phyloP scores from a whole-genome alignment of 805 yeast genomes.

The Suhomyces pyralidae region DNA sequence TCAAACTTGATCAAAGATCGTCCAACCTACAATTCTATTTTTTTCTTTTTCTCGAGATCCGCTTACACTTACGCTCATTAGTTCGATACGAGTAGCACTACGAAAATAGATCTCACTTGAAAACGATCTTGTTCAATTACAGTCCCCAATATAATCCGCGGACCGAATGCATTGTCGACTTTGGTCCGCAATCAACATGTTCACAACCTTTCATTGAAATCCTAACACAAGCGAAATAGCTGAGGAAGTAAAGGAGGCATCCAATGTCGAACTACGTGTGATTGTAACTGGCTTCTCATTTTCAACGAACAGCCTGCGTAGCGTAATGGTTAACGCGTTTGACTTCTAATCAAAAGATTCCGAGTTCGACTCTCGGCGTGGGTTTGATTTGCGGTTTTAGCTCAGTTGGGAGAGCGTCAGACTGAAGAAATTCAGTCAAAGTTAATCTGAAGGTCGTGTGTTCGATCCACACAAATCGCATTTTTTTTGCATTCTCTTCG shows the following conservation, averaged over 20 bases:
- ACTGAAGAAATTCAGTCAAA: conserved; percentile 31
- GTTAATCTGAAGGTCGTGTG: conserved; percentile 80
- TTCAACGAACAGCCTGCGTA: conserved; percentile 13
- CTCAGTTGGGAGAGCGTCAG: conserved; percentile 40
- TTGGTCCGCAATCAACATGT: not conserved
- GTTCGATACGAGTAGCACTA: not conserved
- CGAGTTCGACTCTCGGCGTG: conserved; percentile 24
- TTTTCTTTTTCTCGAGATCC: not conserved
- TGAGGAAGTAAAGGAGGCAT: not conserved
- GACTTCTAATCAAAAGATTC: conserved; percentile 23
- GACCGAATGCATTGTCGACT: not conserved
- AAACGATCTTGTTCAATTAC: not conserved
- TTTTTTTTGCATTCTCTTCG: conserved; percentile 3
- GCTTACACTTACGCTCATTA: not conserved
- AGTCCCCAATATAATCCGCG: not conserved
- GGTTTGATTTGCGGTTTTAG: conserved; percentile 26
- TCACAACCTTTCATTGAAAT: not conserved
- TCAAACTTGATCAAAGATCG: not conserved
- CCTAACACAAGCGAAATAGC: not conserved
- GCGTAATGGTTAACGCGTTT: conserved; percentile 22
- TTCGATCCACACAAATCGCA: conserved; percentile 81
- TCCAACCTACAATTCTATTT: not conserved
- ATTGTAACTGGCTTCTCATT: not conserved
- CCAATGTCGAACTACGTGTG: not conserved
- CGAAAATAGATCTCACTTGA: not conserved